These are phyloP conservation scores for Flaveria floridana DNA, from an alignment of 140 eudicot species.

Conservation along the genomic window DNA sequence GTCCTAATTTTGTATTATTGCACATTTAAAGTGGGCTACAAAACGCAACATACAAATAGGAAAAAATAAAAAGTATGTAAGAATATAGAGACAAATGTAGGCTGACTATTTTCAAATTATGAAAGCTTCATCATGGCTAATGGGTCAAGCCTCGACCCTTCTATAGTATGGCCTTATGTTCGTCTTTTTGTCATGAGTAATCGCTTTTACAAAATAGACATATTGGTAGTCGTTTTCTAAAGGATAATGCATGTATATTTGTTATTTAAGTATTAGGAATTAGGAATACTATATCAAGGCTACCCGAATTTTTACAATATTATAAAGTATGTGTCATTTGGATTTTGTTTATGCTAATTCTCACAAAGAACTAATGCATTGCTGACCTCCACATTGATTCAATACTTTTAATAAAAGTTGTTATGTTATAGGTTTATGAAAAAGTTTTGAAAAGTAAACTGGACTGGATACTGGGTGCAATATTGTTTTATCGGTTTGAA, in stretches of 20 bases:
- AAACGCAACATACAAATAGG: not conserved
- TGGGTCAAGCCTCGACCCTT: not conserved
- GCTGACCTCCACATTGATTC: too few species aligned
- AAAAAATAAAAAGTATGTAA: not conserved
- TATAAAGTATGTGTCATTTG: too few species aligned
- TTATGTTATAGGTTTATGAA: too few species aligned
- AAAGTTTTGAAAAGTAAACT: too few species aligned
- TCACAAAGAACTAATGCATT: too few species aligned
- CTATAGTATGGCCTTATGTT: conserved; percentile 1
- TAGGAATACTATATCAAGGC: not conserved
- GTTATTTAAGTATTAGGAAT: not conserved
- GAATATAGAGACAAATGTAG: not conserved
- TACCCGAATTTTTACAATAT: too few species aligned
- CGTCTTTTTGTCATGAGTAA: conserved; percentile 1
- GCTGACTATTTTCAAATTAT: not conserved
- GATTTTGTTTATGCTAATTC: not conserved
- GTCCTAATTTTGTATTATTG: too few species aligned
- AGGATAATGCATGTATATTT: not conserved
- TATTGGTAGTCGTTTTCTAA: not conserved
- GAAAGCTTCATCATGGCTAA: not conserved
- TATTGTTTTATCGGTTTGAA: not conserved
- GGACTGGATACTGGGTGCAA: not conserved
- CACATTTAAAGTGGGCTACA: not conserved
- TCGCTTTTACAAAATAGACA: not conserved
- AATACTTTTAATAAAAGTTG: too few species aligned